These are phyloP conservation scores for Agapanthus africanus DNA, from an alignment of 106 monocot species.

Conservation along the genomic window DNA sequence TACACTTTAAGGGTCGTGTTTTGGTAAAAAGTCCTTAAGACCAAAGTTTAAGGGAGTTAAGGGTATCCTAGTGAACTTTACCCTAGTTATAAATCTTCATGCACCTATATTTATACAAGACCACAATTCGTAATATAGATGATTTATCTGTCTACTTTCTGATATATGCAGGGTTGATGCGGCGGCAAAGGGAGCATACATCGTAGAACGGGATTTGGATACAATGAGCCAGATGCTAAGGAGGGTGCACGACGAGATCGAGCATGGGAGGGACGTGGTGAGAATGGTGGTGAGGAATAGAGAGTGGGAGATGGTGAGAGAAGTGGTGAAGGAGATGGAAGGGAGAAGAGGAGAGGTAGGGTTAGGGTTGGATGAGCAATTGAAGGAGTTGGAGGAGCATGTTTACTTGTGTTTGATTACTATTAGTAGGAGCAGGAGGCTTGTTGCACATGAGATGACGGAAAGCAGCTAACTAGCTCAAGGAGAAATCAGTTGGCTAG, in stretches of 20 bases:
- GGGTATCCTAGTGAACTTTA: too few species aligned
- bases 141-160: too few species aligned
- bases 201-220: conserved; percentile 67
- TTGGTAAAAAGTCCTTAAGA: too few species aligned
- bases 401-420: conserved; percentile 73
- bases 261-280: conserved; percentile 56
- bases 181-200: conserved; percentile 78
- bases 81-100: too few species aligned
- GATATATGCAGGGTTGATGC: conserved; percentile 54
- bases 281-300: conserved; percentile 41
- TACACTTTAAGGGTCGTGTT: too few species aligned
- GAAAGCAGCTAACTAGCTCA: too few species aligned
- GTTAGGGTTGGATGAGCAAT: conserved; percentile 31
- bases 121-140: too few species aligned
- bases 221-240: conserved; percentile 72
- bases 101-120: too few species aligned
- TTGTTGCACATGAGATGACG: conserved; percentile 18
- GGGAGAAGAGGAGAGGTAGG: conserved; percentile 27
- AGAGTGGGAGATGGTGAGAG: conserved; percentile 28
- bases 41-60: too few species aligned
- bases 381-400: conserved; percentile 85
- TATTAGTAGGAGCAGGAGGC: conserved; percentile 53
- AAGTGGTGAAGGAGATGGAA: conserved; percentile 41
- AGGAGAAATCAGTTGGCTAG: too few species aligned
- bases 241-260: conserved; percentile 78